Conservation (phyloP, 306 rosid genomes). For the Trifolium dubium region DNA sequence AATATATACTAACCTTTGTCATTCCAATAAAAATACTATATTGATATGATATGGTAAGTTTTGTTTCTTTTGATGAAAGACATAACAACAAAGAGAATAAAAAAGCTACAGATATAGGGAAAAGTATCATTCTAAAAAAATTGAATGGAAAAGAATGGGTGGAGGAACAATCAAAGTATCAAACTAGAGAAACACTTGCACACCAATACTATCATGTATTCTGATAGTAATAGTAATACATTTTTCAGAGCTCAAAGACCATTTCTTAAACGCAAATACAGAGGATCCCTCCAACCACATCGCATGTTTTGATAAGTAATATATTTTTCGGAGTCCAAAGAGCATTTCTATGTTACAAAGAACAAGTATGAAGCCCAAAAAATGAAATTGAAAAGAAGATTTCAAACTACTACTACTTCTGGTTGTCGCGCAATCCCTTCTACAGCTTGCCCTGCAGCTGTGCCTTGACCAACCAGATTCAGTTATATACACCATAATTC, state of each 20-base stretch:
- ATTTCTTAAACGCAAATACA: slow-evolving; percentile 21
- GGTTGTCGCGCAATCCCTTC: too few species aligned
- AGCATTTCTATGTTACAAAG: slow-evolving; percentile 21
- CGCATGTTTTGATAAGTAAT: slow-evolving; percentile 3
- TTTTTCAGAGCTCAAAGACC: slow-evolving; percentile 3
- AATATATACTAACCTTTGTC: background rate
- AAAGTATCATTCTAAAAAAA: slow-evolving; percentile 27
- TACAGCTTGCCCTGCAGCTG: too few species aligned
- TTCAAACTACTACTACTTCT: background rate
- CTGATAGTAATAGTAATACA: background rate
- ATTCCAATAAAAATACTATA: background rate
- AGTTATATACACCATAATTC: slow-evolving; percentile 36
- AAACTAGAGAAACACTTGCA: slow-evolving; percentile 19
- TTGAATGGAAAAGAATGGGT: background rate
- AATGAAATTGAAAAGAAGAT: background rate
- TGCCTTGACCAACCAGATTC: too few species aligned
- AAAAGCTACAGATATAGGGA: slow-evolving; percentile 10
- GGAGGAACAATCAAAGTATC: slow-evolving; percentile 24
- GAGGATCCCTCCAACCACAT: slow-evolving; percentile 24
- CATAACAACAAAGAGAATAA: background rate
- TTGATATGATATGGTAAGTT: background rate
- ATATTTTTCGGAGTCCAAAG: slow-evolving; percentile 1
- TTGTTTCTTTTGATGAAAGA: slow-evolving; percentile 29
- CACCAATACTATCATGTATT: background rate
- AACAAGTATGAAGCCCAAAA: background rate